Evolutionary conservation across 179 eudicot species (phyloP).

Genomic region (Beta corolliflora): DNA sequence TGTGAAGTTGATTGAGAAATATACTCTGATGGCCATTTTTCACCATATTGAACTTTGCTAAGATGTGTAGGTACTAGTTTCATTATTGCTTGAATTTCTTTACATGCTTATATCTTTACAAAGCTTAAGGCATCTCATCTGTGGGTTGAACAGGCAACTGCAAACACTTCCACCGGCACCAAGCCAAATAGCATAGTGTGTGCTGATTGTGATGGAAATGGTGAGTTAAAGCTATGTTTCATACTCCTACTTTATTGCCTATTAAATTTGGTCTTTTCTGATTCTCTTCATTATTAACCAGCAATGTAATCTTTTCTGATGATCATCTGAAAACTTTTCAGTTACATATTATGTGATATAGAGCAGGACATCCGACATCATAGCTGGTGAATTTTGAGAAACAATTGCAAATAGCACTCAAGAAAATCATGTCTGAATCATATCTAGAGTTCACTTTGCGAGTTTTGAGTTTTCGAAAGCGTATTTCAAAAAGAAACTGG

Average conservation of each 20-base stretch:
- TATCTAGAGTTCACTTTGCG: too few species aligned
- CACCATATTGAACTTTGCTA: background rate
- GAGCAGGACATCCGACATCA: background rate
- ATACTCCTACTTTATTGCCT: background rate
- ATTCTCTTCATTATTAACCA: background rate
- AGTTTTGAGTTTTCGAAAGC: too few species aligned
- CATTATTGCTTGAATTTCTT: background rate
- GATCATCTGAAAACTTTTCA: background rate
- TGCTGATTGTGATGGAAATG: conserved; percentile 65
- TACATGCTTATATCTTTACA: background rate
- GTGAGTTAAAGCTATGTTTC: conserved; percentile 32
- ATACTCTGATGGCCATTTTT: too few species aligned
- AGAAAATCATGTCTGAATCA: too few species aligned
- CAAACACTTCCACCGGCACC: conserved; percentile 24
- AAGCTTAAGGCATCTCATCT: background rate
- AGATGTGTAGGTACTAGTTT: background rate
- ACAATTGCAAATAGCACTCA: too few species aligned
- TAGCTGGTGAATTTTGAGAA: too few species aligned
- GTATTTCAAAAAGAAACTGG: too few species aligned
- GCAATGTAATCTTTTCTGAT: background rate
- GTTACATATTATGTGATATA: background rate
- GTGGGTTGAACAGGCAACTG: conserved; percentile 46
- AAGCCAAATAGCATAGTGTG: conserved; percentile 55
- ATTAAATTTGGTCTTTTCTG: background rate
- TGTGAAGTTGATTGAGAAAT: too few species aligned